phyloP scores from a whole-genome alignment of 2,329 filamentous ascomycete genomes.

The Hypoxylon sp. region DNA sequence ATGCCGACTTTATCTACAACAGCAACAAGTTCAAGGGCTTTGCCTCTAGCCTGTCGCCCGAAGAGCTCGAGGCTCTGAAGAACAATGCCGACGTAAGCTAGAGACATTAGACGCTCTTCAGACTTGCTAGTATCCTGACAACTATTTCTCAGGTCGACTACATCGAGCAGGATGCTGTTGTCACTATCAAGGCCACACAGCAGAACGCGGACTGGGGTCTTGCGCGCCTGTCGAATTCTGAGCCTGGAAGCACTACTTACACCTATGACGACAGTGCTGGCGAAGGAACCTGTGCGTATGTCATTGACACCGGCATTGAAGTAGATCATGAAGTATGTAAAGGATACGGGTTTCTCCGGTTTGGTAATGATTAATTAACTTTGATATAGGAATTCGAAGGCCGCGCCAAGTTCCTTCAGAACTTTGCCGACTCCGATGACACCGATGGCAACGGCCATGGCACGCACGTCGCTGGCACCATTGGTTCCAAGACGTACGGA shows the following conservation, averaged over 20 bases:
- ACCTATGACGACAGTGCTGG: conserved; percentile 62
- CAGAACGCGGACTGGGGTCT: conserved; percentile 61
- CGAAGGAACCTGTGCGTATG: conserved; percentile 63
- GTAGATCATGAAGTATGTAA: conserved; percentile 57
- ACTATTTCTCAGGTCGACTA: conserved; percentile 51
- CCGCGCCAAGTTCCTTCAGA: conserved; percentile 56
- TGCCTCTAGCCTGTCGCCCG: conserved; percentile 60
- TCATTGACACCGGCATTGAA: conserved; percentile 70
- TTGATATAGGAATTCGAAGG: conserved; percentile 58
- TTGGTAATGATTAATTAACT: conserved; percentile 13
- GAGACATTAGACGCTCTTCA: not conserved
- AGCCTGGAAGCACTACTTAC: conserved; percentile 57
- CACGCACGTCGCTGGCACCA: conserved; percentile 56
- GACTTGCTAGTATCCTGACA: conserved; percentile 26
- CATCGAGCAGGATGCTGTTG: conserved; percentile 54
- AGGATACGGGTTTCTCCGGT: not conserved
- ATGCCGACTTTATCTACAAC: conserved; percentile 55
- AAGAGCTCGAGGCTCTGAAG: conserved; percentile 59
- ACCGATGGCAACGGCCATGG: conserved; percentile 61
- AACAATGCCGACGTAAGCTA: conserved; percentile 58
- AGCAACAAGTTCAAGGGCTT: conserved; percentile 59
- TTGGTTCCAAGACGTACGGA: conserved; percentile 60
- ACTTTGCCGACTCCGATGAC: conserved; percentile 53
- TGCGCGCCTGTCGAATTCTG: conserved; percentile 60
- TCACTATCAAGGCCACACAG: conserved; percentile 50